Evolutionary conservation across 2,329 filamentous ascomycete species (phyloP), one percentile per base, ranked within the genome.

Genomic region (Cladophialophora psammophila): DNA sequence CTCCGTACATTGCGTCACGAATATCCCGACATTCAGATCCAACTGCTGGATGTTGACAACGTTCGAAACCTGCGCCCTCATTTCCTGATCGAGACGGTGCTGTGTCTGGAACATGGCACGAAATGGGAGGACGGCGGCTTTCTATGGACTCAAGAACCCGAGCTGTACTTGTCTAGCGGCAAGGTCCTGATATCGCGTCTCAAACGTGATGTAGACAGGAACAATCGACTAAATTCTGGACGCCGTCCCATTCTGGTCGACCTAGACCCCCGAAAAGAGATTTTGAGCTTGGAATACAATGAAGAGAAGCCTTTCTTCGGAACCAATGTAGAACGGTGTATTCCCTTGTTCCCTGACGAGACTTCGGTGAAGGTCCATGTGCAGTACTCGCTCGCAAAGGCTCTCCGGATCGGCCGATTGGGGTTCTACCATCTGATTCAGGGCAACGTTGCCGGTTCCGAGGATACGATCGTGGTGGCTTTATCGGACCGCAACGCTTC

Each of bases 71-170:
- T 55, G 26, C 26, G 34, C 7, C 32, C 53, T 55, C 26, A 20
- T 34, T 35, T 34, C 53, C 38, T 59, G 15, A n/a, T 31, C 26
- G 34, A 38, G 35, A 59, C 56, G 3, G 26, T 38, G 9, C 56
- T 59, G n/a, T 15, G 38, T n/a, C 32, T 63, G 45, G 26, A 63
- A 36, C 18, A 20, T 59, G 53, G 60, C 31, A 3, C 32, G 3
- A 55, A 63, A 57, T 63, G 52, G 48, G 34, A 54, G n/a, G 56
- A 59, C 7, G 32, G 53, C 53, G 56, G 34, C n/a, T 12, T 77
- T 0, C 53, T 77, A 3, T 78, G 76, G 75, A 73, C 71, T 3
- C 69, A 70, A 1, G 76, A 78, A 60, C 73, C 70, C 1, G 76
- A 79, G 55, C 34, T 76, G 2, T 67, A 68, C 15, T 48, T 78